phyloP scores from a whole-genome alignment of 441 rosid genomes.

The Populus hybrid region DNA sequence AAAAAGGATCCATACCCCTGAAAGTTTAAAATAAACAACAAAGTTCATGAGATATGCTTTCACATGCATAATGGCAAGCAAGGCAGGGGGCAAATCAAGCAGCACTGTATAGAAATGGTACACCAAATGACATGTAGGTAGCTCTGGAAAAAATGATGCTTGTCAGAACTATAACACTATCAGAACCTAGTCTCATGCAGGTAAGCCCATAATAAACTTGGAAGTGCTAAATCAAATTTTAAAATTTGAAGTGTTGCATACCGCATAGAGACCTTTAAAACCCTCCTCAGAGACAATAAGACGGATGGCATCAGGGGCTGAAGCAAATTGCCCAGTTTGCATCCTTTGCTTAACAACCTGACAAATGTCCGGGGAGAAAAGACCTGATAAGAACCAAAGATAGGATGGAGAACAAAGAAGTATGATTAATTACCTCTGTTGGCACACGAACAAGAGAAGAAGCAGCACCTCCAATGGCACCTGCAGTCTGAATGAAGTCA shows the following conservation, averaged over 20 bases:
- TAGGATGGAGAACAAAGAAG: background rate
- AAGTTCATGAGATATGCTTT: background rate
- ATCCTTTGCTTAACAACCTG: constrained; percentile 65
- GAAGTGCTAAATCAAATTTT: background rate
- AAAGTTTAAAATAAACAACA: background rate
- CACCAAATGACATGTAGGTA: background rate
- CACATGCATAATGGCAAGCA: constrained; percentile 23
- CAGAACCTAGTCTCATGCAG: background rate
- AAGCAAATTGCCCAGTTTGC: constrained; percentile 86
- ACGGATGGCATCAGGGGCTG: constrained; percentile 74
- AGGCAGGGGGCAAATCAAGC: constrained; percentile 37
- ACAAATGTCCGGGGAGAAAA: background rate
- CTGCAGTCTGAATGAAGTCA: constrained; percentile 64
- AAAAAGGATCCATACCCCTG: constrained; percentile 25
- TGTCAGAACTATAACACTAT: background rate
- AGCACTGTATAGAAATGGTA: background rate
- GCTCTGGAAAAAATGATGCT: background rate
- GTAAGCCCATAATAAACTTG: background rate
- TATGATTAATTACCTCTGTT: constrained; percentile 55
- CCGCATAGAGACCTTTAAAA: constrained; percentile 71
- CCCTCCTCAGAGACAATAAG: constrained; percentile 77
- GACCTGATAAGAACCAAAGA: background rate
- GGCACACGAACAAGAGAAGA: constrained; percentile 89
- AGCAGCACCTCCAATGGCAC: constrained; percentile 82
- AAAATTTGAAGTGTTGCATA: background rate